Evolutionary conservation across 2,329 filamentous ascomycete genomes (phyloP).

Genomic region (Aspergillus udagawae): DNA sequence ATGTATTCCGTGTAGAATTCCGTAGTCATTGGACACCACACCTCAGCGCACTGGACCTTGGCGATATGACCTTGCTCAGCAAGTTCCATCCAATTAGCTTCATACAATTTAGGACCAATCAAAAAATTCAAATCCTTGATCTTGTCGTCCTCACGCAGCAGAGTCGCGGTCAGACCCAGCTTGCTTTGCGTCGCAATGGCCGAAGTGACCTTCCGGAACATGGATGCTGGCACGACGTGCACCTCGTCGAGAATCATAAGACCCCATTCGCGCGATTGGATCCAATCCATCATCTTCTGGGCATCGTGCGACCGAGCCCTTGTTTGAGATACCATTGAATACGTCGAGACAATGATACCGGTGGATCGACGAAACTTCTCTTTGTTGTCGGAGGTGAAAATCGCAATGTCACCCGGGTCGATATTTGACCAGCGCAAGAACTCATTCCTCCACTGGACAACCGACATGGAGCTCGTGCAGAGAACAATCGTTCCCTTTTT

Average conservation of each 20-base stretch:
- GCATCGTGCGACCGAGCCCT: slow-evolving; percentile 85
- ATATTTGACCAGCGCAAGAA: slow-evolving; percentile 99
- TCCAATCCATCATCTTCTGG: slow-evolving; percentile 95
- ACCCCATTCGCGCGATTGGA: slow-evolving; percentile 88
- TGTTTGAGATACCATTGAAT: slow-evolving; percentile 96
- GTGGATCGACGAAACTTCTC: slow-evolving; percentile 80
- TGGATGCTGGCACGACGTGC: slow-evolving; percentile 93
- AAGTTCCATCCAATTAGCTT: slow-evolving; percentile 99
- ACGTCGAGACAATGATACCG: slow-evolving; percentile 95
- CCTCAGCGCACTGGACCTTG: slow-evolving; percentile 93
- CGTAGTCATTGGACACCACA: slow-evolving; percentile 98
- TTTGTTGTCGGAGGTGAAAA: slow-evolving; percentile 94
- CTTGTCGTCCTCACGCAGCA: slow-evolving; percentile 96
- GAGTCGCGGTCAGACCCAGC: slow-evolving; percentile 85
- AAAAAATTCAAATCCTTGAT: slow-evolving; percentile 96
- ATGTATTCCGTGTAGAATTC: slow-evolving; percentile 97
- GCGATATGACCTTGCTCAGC: slow-evolving; percentile 96
- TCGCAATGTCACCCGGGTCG: slow-evolving; percentile 84
- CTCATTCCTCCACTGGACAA: slow-evolving; percentile 93
- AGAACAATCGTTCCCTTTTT: slow-evolving; percentile 95
- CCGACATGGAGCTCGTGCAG: slow-evolving; percentile 96
- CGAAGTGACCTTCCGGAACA: slow-evolving; percentile 91
- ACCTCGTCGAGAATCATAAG: slow-evolving; percentile 97
- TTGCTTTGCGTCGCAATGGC: slow-evolving; percentile 94
- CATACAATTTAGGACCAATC: slow-evolving; percentile 94